Base-by-base conservation (phyloP, 1,284 basidiomycete species). In the Pisolithus thermaeus region DNA sequence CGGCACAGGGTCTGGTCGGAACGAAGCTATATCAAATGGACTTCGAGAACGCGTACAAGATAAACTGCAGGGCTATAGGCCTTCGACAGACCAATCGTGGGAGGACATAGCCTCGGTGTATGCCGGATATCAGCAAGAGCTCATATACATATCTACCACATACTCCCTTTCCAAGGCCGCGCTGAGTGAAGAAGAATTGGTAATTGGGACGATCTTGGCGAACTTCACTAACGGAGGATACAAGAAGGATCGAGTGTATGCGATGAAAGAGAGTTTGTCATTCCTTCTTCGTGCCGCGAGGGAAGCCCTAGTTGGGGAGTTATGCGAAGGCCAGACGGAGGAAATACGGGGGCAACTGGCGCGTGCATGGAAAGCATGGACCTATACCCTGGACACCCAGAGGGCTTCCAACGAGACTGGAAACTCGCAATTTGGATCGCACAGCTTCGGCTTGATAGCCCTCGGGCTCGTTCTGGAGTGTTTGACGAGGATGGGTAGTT, bases 161-260 rank as follows among this genome's bases (percentile, higher is more conserved):
- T 84, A 87, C 61, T 79, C 84, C 0, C 65, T 90, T 20, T 79
- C 83, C 6, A 76, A 79, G 48, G 73, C 74, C 16, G 71, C 73
- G 14, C 70, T 91, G 32, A 66, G 75, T 6, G 89, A 90, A 60
- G 83, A 84, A 50, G 89, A 91, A 59, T 73, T 89, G 23, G 80
- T 88, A 2, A 70, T 83, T 7, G 86, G 87, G 14, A 83, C 83
- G 0, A 90, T 91, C 53, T 67, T 87, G 37, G 83, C 81, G 1
- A 81, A 80, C 50, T 81, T 79, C 58, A 65, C 77, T 2, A 81
- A 87, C 56, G 76, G 71, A 49, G 69, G 81, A 36, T 83, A 77
- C 74, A 71, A 85, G 53, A 75, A 67, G 45, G 79, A 82, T 56
- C 73, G 84, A 36, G 78, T 78, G 52, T 73, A 81, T 50, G 74